phyloP scores from a whole-genome alignment of 805 yeast genomes.

The Jamesozyma lodderae region DNA sequence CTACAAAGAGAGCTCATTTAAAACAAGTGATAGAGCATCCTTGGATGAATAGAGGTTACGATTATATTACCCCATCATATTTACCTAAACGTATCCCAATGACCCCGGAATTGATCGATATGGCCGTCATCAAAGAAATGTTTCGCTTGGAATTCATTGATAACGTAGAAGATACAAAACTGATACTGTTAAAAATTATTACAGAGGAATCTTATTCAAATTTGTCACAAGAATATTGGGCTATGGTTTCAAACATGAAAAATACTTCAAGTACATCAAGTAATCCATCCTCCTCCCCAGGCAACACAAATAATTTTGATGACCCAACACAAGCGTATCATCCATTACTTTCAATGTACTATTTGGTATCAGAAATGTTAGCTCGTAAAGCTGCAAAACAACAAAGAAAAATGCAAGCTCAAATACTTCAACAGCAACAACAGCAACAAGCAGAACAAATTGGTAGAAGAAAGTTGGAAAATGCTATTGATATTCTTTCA shows the following conservation, averaged over 20 bases:
- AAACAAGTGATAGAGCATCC: conserved; percentile 79
- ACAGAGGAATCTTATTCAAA: conserved; percentile 50
- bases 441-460: conserved; percentile 16
- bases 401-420: conserved; percentile 19
- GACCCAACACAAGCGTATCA: conserved; percentile 86
- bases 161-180: conserved; percentile 44
- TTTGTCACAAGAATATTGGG: conserved; percentile 26
- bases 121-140: conserved; percentile 65
- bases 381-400: conserved; percentile 55
- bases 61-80: conserved; percentile 53
- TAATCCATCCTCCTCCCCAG: too few relatives aligned
- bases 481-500: conserved; percentile 2
- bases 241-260: conserved; percentile 9
- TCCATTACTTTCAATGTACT: conserved; percentile 81
- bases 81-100: conserved; percentile 76
- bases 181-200: conserved; percentile 49
- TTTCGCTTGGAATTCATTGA: conserved; percentile 70
- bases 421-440: conserved; percentile 9
- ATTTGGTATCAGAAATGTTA: conserved; percentile 75
- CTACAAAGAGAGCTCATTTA: conserved; percentile 67
- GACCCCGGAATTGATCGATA: conserved; percentile 26
- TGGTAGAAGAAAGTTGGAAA: conserved; percentile 7
- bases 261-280: not conserved
- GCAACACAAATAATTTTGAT: conserved; percentile 18
- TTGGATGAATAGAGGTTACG: conserved; percentile 90